Base-by-base conservation (phyloP, 1,284 basidiomycete genomes). In the Volvariella volvacea region DNA sequence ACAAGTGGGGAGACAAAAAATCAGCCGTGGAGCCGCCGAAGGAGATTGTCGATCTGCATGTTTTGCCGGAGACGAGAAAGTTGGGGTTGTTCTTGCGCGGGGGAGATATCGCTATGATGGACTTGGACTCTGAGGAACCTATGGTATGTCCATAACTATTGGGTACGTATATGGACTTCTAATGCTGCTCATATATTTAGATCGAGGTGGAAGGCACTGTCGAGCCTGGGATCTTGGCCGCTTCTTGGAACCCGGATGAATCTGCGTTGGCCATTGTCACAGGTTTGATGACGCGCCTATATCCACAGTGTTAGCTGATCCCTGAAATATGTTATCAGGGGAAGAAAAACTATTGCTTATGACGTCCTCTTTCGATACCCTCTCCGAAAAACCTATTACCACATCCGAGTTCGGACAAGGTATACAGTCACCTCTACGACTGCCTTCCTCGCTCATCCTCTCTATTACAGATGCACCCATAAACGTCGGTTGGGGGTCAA, bases 401-500 rank as follows among this genome's bases (percentile, higher is more conserved):
- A 78, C 83, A 0, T 61, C 72, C 31, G 88, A 90, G 34, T 94
- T 93, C 52, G 95, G 95, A 36, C 83, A 93, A 73, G 88, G 89
- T 83, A 20, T 51, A 45, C 40, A 30, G 43, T 34, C 43, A 31
- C 20, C 40, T 22, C 32, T 42, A 31, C 16, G 45, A 25, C 25
- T 21, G 49, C 41, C 48, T 22, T 45, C 45, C 50, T 47, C 51
- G 31, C 19, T 41, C 33, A 17, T 21, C 14, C 3, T 16, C n/a
- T 3, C 14, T 25, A 47, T 42, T 33, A 1, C 54, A 92, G 92
- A 92, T 60, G 79, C 83, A 32, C 91, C 89, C 4, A 91, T 97
- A 55, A 91, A 94, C 54, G 90, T 98, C 44, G 96, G 96, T 7
- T 99, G 96, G 96, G 96, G 96, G 22, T 91, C 90, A 3, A 96